phyloP scores from a whole-genome alignment of 352 stramenopile genomes.

The Globisporangium canariense region DNA sequence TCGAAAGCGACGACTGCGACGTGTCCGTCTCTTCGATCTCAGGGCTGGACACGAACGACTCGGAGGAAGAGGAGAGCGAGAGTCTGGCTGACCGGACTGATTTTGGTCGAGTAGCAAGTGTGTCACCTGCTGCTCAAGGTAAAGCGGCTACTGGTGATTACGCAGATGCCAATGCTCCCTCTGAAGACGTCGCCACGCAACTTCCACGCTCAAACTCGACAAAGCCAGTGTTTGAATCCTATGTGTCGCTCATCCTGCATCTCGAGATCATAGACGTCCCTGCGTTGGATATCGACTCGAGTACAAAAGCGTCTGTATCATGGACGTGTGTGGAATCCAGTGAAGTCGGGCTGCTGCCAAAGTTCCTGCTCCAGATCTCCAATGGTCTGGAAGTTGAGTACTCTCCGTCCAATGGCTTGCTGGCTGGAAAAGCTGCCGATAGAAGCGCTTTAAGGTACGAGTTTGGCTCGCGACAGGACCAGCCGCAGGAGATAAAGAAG shows the following conservation, averaged over 20 bases:
- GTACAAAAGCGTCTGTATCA: slow-evolving; percentile 19
- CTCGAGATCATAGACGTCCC: slow-evolving; percentile 41
- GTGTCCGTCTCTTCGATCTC: neutral
- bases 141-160: neutral
- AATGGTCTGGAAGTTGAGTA: slow-evolving; percentile 35
- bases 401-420: slow-evolving; percentile 23
- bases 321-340: slow-evolving; percentile 48
- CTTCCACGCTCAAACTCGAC: neutral
- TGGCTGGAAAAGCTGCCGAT: slow-evolving; percentile 23
- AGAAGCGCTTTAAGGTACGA: slow-evolving; percentile 27
- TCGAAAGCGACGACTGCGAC: neutral
- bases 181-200: neutral
- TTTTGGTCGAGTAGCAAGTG: neutral
- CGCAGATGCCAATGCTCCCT: neutral
- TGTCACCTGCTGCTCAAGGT: neutral
- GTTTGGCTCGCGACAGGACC: slow-evolving; percentile 6
- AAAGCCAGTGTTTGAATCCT: slow-evolving; percentile 5
- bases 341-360: slow-evolving; percentile 36
- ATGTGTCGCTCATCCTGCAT: slow-evolving; percentile 40
- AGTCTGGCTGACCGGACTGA: neutral
- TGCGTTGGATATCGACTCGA: slow-evolving; percentile 31
- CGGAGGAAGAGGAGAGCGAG: neutral
- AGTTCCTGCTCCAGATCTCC: slow-evolving; percentile 37
- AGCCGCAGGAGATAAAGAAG: neutral
- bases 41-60: neutral